phyloP scores from a whole-genome alignment of 192 early-diverging fungal species.

The Chytriomyces sp. region DNA sequence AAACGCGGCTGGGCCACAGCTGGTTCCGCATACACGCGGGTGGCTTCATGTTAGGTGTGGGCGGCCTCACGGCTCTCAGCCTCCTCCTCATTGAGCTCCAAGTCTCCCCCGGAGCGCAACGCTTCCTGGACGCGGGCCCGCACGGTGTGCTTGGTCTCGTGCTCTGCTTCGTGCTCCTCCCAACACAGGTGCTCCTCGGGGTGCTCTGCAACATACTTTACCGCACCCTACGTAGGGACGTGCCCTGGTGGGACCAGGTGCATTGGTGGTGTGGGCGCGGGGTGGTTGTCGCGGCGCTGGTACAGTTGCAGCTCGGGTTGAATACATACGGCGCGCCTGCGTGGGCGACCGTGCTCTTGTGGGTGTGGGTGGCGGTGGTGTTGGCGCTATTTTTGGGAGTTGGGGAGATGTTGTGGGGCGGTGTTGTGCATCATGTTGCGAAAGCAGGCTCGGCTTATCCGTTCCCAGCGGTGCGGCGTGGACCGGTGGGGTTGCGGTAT shows the following conservation, averaged over 20 bases:
- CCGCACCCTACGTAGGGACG: constrained; percentile 12
- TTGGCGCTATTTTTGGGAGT: background rate
- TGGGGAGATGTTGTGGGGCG: background rate
- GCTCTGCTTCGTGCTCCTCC: constrained; percentile 1
- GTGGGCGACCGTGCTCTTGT: too few relatives aligned
- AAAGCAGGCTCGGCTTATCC: too few relatives aligned
- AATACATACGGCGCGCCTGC: background rate
- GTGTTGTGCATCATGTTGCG: too few relatives aligned
- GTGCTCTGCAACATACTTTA: constrained; percentile 31
- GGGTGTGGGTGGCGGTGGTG: too few relatives aligned
- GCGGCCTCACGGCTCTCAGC: constrained; percentile 5
- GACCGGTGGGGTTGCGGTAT: too few relatives aligned
- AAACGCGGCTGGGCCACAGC: constrained; percentile 36
- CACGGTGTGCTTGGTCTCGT: constrained; percentile 9
- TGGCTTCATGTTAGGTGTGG: constrained; percentile 32
- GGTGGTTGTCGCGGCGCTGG: background rate
- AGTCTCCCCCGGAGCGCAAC: background rate
- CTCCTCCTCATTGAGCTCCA: constrained; percentile 28
- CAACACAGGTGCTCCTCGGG: constrained; percentile 36
- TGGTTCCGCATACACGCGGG: constrained; percentile 41
- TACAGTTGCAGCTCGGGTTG: background rate
- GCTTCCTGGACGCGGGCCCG: constrained; percentile 6
- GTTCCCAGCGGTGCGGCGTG: too few relatives aligned
- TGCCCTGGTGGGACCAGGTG: constrained; percentile 48
- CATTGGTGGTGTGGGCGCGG: constrained; percentile 36